A percentile compares a stretch with the other conserved stretches of the same genome.
phyloP scores from a whole-genome alignment of 805 yeast genomes.

The Diddensiella santjacobensis region DNA sequence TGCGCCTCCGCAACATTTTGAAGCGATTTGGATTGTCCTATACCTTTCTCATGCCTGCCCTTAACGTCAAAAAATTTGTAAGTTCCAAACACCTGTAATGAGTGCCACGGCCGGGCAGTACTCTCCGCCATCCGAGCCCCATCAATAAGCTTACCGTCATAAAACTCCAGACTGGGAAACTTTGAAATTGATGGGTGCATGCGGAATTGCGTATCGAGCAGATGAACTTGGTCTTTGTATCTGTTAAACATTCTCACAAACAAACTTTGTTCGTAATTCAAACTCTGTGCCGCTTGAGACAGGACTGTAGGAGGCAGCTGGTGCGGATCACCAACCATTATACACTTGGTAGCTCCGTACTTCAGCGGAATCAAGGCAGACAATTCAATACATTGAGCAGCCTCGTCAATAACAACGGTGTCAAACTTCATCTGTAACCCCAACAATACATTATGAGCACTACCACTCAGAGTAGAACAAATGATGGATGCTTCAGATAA shows the following conservation, averaged over 20 bases:
- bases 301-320: constrained; percentile 96
- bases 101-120: constrained; percentile 76
- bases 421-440: constrained; percentile 74
- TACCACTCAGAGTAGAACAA: constrained; percentile 89
- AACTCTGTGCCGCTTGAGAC: constrained; percentile 78
- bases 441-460: constrained; percentile 84
- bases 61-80: constrained; percentile 70
- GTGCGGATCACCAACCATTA: constrained; percentile 98
- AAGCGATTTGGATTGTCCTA: constrained; percentile 58
- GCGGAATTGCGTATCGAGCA: constrained; percentile 90
- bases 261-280: constrained; percentile 82
- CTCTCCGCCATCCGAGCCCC: constrained; percentile 66
- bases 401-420: constrained; percentile 93
- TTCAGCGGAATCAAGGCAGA: constrained; percentile 88
- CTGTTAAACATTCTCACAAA: constrained; percentile 88
- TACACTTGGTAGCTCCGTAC: constrained; percentile 85
- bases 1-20: constrained; percentile 68
- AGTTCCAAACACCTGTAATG: constrained; percentile 52
- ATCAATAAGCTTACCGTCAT: constrained; percentile 65
- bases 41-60: constrained; percentile 63
- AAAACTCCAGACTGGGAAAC: constrained; percentile 85
- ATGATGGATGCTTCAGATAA: constrained; percentile 75
- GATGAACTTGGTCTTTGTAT: constrained; percentile 54
- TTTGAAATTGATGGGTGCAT: constrained; percentile 91
- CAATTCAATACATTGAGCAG: constrained; percentile 93